A percentile compares a stretch with the other conserved stretches of the same genome.
Conservation (phyloP, 129 eudicot genomes). For the Heracleum sosnowskyi region DNA sequence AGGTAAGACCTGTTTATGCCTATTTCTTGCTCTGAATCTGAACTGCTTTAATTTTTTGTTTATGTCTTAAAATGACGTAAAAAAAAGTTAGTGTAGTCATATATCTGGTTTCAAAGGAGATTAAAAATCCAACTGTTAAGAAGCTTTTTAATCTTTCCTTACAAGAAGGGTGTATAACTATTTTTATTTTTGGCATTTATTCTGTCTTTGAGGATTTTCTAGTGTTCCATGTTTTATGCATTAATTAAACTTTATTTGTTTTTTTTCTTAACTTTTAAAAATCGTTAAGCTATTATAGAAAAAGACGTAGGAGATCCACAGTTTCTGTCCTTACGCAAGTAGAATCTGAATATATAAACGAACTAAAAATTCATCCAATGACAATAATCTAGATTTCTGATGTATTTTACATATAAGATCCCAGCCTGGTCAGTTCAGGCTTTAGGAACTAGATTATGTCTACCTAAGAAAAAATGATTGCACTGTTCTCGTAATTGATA, state of each 20-base stretch:
- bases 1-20: constrained; percentile 33
- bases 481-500: neutral
- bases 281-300: neutral
- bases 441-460: neutral
- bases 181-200: neutral
- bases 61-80: neutral
- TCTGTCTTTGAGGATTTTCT: neutral
- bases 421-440: neutral
- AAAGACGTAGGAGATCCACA: neutral
- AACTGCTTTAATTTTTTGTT: neutral
- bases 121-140: neutral
- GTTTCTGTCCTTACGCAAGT: neutral
- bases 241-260: neutral
- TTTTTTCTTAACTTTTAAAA: neutral
- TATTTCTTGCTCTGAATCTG: neutral
- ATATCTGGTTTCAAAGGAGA: neutral
- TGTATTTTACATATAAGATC: neutral
- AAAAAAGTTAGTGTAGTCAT: neutral
- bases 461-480: neutral
- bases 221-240: neutral
- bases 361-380: neutral
- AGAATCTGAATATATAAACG: neutral
- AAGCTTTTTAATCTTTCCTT: neutral
- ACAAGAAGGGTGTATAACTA: neutral
- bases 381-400: neutral